A percentile compares a stretch with the other conserved stretches of the same genome.
phyloP scores from a whole-genome alignment of 2,329 filamentous ascomycete species.

The Lachnellula hyalina region DNA sequence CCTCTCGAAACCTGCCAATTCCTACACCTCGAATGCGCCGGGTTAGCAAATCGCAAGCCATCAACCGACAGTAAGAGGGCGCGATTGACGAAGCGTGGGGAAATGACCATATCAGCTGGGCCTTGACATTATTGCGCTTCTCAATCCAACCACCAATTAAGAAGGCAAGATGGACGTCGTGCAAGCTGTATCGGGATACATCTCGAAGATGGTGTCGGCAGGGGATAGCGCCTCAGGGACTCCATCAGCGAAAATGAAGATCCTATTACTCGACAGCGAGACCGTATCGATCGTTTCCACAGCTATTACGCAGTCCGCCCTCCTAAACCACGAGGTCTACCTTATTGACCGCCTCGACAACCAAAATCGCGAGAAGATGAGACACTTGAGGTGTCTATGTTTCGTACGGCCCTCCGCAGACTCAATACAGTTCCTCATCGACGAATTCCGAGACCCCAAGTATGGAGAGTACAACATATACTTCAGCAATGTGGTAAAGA shows the following conservation, averaged over 20 bases:
- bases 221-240: slow-evolving; percentile 65
- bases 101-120: slow-evolving; percentile 20
- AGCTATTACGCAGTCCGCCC: slow-evolving; percentile 88
- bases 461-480: slow-evolving; percentile 97
- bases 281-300: slow-evolving; percentile 93
- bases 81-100: slow-evolving; percentile 1
- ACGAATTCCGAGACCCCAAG: slow-evolving; percentile 91
- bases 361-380: slow-evolving; percentile 88
- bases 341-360: slow-evolving; percentile 96
- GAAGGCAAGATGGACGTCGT: slow-evolving; percentile 76
- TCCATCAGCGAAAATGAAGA: slow-evolving; percentile 93
- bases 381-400: slow-evolving; percentile 87
- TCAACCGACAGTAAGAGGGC: not conserved
- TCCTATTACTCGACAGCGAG: slow-evolving; percentile 86
- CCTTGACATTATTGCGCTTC: slow-evolving; percentile 12
- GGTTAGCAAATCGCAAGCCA: not conserved
- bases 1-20: not conserved
- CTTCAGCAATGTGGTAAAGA: slow-evolving; percentile 96
- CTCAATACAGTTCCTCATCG: slow-evolving; percentile 88
- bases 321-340: slow-evolving; percentile 95
- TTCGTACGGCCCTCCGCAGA: slow-evolving; percentile 89
- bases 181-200: slow-evolving; percentile 87
- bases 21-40: not conserved
- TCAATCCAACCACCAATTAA: not conserved
- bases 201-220: slow-evolving; percentile 89